phyloP scores from a whole-genome alignment of 768 basidiomycete genomes.

The Clavaria fumosa region DNA sequence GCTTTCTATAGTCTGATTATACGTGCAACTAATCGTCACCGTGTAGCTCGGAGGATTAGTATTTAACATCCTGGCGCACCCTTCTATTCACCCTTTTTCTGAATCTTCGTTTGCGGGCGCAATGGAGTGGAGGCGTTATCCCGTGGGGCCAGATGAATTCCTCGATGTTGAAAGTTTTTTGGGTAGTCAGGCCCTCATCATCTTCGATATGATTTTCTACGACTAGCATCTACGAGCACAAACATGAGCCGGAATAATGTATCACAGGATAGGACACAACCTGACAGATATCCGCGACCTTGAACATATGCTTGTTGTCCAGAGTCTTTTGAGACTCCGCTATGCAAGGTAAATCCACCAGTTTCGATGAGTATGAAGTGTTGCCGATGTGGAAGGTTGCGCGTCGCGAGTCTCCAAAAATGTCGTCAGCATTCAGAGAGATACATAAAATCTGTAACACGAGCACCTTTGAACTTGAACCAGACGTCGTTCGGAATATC shows the following conservation, averaged over 20 bases:
- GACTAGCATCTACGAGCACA: conserved; percentile 65
- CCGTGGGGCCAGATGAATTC: conserved; percentile 98
- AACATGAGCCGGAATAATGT: conserved; percentile 8
- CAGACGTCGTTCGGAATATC: conserved; percentile 76
- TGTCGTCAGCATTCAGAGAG: no score
- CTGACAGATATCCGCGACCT: conserved; percentile 97
- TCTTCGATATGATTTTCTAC: conserved; percentile 61
- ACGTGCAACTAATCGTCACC: not conserved
- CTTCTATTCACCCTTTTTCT: conserved; percentile 76
- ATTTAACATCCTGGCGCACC: conserved; percentile 26
- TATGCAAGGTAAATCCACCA: conserved; percentile 91
- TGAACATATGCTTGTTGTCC: conserved; percentile 96
- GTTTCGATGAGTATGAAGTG: conserved; percentile 71
- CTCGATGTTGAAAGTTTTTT: conserved; percentile 72
- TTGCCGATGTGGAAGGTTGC: conserved; percentile 81
- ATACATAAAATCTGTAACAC: no score
- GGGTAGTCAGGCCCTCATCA: conserved; percentile 47
- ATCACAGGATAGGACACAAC: conserved; percentile 24
- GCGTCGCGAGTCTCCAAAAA: conserved; percentile 62
- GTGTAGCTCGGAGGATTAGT: not conserved
- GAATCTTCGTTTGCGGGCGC: conserved; percentile 84
- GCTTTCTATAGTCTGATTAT: conserved; percentile 71
- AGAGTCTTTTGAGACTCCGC: conserved; percentile 92
- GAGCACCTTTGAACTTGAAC: conserved; percentile 96
- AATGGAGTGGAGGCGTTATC: conserved; percentile 81